Base-by-base conservation (phyloP, 495 filamentous ascomycete genomes). In the Aspergillus nanangensis region DNA sequence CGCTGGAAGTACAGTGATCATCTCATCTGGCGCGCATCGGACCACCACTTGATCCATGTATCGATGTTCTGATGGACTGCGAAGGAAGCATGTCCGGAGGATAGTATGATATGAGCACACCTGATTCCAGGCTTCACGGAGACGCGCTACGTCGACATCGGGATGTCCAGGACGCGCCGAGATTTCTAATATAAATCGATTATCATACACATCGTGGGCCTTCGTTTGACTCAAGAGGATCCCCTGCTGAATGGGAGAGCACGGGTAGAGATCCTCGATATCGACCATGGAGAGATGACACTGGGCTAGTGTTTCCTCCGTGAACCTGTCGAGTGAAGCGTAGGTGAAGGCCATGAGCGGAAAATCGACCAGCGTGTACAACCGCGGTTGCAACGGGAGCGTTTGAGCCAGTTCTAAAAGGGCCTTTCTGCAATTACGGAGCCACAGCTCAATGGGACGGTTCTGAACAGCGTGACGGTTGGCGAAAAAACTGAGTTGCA, bases 201-300 rank as follows among this genome's bases (percentile, higher is more conserved):
- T 14, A 8, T 24, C 21, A 29, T 41, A 41, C 5, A 13, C 14
- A 3, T 21, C 21, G 9, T 20, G 21, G n/a, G 9, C 17, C 14
- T 41, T 24, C 19, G 24, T 22, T 14, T 41, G 38, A 21, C 38
- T 41, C 3, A 41, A 15, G 8, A 41, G 38, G 14, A 41, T 41
- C 17, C 38, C 38, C 5, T n/a, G 9, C 22, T 41, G 38, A 10
- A 41, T 10, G 8, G 38, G 38, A 5, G 38, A 24, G n/a, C 38
- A 41, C 2, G 15, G 15, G 9, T 41, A 41, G 23, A 41, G 23
- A 14, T 41, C 38, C 20, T 41, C 38, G 3, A 41, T 14, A n/a
- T 15, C 17, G 11, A 5, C 14, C 34, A 36, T 15, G 7, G 8
- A 5, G 10, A 36, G 10, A 36, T n/a, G n/a, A n/a, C n/a, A n/a